phyloP scores from a whole-genome alignment of 805 yeast genomes.

The Candida lessepsii region DNA sequence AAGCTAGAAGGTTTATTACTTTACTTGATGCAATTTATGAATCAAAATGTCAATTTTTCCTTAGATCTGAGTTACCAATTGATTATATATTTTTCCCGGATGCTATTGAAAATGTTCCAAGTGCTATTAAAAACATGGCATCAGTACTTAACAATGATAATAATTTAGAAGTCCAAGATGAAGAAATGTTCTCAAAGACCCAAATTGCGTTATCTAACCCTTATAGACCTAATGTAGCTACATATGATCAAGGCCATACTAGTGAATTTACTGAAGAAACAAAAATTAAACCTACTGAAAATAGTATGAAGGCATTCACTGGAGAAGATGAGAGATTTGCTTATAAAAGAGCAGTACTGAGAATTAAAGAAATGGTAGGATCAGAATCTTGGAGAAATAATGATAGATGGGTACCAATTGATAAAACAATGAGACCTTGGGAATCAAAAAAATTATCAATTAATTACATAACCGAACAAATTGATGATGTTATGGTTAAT shows the following conservation, averaged over 20 bases:
- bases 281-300: slow-evolving; percentile 23
- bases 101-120: slow-evolving; percentile 17
- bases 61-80: slow-evolving; percentile 49
- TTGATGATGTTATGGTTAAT: slow-evolving; percentile 8
- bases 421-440: slow-evolving; percentile 57
- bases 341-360: slow-evolving; percentile 64
- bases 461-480: not conserved
- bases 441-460: slow-evolving; percentile 22
- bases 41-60: slow-evolving; percentile 56
- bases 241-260: slow-evolving; percentile 52
- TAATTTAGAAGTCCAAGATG: slow-evolving; percentile 52
- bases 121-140: slow-evolving; percentile 14
- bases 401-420: slow-evolving; percentile 56
- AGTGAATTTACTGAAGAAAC: slow-evolving; percentile 17
- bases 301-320: slow-evolving; percentile 56
- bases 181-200: slow-evolving; percentile 69
- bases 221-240: slow-evolving; percentile 65
- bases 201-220: slow-evolving; percentile 59
- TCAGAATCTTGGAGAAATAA: slow-evolving; percentile 49
- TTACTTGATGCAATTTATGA: slow-evolving; percentile 70
- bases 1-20: slow-evolving; percentile 67
- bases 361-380: slow-evolving; percentile 59
- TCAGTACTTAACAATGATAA: slow-evolving; percentile 26
- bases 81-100: slow-evolving; percentile 66
- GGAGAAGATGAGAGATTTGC: slow-evolving; percentile 81